These are phyloP conservation scores for Xylaria multiplex DNA, from an alignment of 2,329 filamentous ascomycete genomes.

Conservation along the genomic window DNA sequence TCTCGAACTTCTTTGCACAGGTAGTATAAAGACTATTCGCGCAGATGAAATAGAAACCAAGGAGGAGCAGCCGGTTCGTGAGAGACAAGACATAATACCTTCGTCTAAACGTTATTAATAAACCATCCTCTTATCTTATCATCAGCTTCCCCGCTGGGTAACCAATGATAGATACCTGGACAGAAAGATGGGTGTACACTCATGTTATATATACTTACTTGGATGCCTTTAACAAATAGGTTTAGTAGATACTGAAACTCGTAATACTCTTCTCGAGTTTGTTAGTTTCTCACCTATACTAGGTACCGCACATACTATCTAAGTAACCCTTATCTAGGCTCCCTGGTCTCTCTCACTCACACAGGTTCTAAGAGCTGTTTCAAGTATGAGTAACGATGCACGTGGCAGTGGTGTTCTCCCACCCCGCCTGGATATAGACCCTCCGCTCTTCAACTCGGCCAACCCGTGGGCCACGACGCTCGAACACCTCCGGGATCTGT, in stretches of 20 bases:
- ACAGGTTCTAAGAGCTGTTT: no score
- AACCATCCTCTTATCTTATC: constrained; percentile 37
- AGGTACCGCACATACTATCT: neutral
- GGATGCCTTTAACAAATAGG: neutral
- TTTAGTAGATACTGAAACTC: no score
- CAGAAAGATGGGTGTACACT: no score
- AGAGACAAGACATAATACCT: neutral
- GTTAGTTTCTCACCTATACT: neutral
- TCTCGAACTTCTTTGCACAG: neutral
- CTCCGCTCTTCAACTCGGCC: constrained; percentile 78
- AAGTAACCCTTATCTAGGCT: no score
- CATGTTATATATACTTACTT: neutral
- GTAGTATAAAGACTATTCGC: neutral
- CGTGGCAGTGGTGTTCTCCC: constrained; percentile 46
- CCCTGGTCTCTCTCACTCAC: neutral
- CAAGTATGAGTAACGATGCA: neutral
- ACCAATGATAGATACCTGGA: neutral
- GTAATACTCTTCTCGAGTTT: neutral
- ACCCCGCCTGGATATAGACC: constrained; percentile 64
- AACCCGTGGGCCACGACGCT: constrained; percentile 78
- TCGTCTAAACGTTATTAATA: neutral
- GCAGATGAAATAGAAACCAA: neutral
- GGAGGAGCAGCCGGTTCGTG: neutral
- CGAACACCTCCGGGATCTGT: constrained; percentile 69
- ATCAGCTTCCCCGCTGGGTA: constrained; percentile 27